Evolutionary conservation across 2,329 filamentous ascomycete genomes (phyloP), one percentile per base, ranked within the genome.

Genomic region (Aspergillus flavus): DNA sequence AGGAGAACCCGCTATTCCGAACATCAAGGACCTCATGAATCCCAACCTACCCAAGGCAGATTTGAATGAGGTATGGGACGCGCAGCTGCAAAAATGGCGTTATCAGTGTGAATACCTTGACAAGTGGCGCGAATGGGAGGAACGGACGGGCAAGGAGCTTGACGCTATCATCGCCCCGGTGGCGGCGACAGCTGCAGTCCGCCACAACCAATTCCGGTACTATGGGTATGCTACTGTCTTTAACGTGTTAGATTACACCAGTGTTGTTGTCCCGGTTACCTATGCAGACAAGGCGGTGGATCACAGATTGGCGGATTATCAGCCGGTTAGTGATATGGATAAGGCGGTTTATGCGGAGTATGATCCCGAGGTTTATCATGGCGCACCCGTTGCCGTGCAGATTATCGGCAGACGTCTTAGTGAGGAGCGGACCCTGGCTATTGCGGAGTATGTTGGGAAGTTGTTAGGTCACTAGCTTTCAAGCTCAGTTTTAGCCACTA

Each of bases 231-330:
- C 74, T 4, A 68, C 63, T 1, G 75, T 70, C 12, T 71, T 80
- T 7, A 81, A 81, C 59, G 62, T 77, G 23, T 69, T 81, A 1
- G 79, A 82, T 53, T 78, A 76, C 43, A 79, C 80, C 2, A 79
- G 75, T 52, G 78, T 80, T 12, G 80, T 80, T 1, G 75, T 84
- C 6, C 82, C 82, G 0, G 79, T 84, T 3, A 81, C 79, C 0
- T 78, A 75, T 57, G 79, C 79, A 0, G 78, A 82, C 61, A 78
- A 79, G 66, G 63, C 63, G 2, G 46, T 80, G 0, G 81, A 83
- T 61, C 45, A 61, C 30, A 23, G 12, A 26, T 2, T 19, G 11
- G 32, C 9, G 4, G 32, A 39, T 14, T 54, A 36, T n/a, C 11
- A 23, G 21, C 52, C 52, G 32, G 2, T 54, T 28, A 80, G 73